A percentile compares a stretch with the other conserved stretches of the same genome.
These are phyloP conservation scores for Asterella californica DNA, from an alignment of 225 moss, liverwort and hornwort genomes.

Conservation along the genomic window DNA sequence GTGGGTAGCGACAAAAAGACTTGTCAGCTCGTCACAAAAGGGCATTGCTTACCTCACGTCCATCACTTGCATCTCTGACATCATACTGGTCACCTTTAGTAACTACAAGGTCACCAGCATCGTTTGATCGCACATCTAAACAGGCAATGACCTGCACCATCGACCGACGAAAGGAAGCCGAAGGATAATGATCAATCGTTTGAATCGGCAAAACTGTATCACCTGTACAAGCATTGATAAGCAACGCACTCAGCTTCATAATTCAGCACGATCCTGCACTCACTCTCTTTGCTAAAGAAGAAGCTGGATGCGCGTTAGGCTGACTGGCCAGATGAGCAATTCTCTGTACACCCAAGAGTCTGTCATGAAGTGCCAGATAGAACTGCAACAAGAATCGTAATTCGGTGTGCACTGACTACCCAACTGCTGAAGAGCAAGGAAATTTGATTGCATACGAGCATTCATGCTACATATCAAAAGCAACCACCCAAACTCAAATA, in stretches of 20 bases:
- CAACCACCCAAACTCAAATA: neutral
- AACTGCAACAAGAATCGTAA: neutral
- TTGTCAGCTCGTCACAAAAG: neutral
- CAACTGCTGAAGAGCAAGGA: neutral
- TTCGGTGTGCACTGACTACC: neutral
- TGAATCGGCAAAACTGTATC: no score
- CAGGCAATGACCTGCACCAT: conserved; percentile 86
- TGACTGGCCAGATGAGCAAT: conserved; percentile 63
- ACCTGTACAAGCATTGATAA: neutral
- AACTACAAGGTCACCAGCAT: conserved; percentile 90
- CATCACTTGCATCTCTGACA: conserved; percentile 73
- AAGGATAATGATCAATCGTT: neutral
- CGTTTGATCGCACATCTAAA: conserved; percentile 93
- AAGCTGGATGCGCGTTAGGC: conserved; percentile 50
- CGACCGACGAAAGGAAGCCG: neutral
- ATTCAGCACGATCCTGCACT: neutral
- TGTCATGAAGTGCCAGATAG: neutral
- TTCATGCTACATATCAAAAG: neutral
- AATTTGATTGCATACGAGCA: neutral
- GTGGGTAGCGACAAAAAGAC: neutral
- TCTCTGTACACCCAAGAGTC: conserved; percentile 42
- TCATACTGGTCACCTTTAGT: conserved; percentile 99
- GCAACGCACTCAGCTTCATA: neutral
- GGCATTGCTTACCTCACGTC: conserved; percentile 59
- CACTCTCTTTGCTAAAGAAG: conserved; percentile 85